A percentile compares a stretch with the other conserved stretches of the same genome.
These are phyloP conservation scores for Fusarium keratoplasticum DNA, from an alignment of 2,329 filamentous ascomycete genomes.

Conservation along the genomic window DNA sequence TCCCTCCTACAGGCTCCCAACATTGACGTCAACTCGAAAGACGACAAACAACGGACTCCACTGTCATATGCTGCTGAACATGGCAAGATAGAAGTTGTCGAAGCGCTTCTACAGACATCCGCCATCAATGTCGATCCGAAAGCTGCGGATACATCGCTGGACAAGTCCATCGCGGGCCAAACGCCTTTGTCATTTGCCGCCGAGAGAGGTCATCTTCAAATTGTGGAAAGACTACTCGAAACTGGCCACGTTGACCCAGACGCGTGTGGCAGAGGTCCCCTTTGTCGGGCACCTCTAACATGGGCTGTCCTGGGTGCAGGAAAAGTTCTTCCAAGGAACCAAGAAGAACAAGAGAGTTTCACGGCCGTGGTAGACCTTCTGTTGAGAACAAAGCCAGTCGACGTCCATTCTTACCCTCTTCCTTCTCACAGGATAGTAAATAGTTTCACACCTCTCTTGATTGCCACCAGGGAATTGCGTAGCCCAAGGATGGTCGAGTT, in stretches of 20 bases:
- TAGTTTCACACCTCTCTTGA: neutral
- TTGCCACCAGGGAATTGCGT: too few relatives aligned
- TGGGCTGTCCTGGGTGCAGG: neutral
- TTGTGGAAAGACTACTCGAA: neutral
- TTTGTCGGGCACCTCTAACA: neutral
- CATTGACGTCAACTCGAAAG: neutral
- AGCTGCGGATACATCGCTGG: too few relatives aligned
- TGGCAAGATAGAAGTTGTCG: neutral
- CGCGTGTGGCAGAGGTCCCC: neutral
- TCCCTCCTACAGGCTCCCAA: too few relatives aligned
- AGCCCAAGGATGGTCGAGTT: too few relatives aligned
- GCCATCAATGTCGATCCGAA: neutral
- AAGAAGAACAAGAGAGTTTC: neutral
- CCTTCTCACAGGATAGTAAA: too few relatives aligned
- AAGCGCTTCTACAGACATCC: neutral
- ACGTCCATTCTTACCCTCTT: too few relatives aligned
- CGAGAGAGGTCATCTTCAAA: neutral
- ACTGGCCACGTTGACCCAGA: neutral
- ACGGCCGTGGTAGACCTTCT: neutral
- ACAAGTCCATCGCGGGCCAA: neutral
- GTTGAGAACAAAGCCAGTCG: neutral
- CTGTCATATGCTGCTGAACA: neutral
- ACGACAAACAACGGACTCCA: neutral
- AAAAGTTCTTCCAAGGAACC: neutral
- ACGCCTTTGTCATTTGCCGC: neutral